These are phyloP conservation scores for Silene coronaria DNA, from an alignment of 179 eudicot species.

Conservation along the genomic window DNA sequence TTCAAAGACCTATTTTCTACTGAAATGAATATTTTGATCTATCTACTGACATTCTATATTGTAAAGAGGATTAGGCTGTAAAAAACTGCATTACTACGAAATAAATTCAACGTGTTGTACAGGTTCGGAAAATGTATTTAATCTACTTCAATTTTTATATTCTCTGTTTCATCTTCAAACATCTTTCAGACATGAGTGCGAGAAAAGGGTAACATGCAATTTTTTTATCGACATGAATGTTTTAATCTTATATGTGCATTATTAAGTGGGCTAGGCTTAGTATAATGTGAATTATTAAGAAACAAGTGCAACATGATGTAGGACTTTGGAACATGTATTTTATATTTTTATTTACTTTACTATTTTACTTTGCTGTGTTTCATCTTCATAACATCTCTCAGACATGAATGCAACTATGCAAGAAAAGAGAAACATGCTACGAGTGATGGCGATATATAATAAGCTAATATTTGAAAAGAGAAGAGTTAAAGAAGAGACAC, in stretches of 20 bases:
- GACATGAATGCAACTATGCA: background rate
- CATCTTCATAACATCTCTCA: background rate
- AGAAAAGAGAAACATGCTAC: slow-evolving; percentile 1
- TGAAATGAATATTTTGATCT: too few relatives aligned
- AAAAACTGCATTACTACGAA: too few relatives aligned
- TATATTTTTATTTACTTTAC: background rate
- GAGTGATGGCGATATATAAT: background rate
- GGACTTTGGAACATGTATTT: background rate
- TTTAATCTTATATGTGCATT: background rate
- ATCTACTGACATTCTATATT: too few relatives aligned
- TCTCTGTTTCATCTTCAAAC: background rate
- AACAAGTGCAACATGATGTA: background rate
- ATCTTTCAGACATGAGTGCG: background rate
- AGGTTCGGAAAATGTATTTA: too few relatives aligned
- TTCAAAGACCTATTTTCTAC: too few relatives aligned
- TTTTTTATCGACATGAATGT: background rate
- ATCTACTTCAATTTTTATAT: too few relatives aligned
- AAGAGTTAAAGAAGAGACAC: background rate
- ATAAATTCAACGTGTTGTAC: too few relatives aligned
- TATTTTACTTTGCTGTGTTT: background rate
- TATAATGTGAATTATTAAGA: background rate
- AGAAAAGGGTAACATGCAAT: background rate
- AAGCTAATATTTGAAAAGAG: background rate
- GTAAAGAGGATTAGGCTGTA: too few relatives aligned
- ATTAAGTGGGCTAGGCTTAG: background rate